A percentile compares a stretch with the other conserved stretches of the same genome.
Evolutionary conservation across 2,329 filamentous ascomycete species (phyloP).

Genomic region (Tolypocladium tropicale): DNA sequence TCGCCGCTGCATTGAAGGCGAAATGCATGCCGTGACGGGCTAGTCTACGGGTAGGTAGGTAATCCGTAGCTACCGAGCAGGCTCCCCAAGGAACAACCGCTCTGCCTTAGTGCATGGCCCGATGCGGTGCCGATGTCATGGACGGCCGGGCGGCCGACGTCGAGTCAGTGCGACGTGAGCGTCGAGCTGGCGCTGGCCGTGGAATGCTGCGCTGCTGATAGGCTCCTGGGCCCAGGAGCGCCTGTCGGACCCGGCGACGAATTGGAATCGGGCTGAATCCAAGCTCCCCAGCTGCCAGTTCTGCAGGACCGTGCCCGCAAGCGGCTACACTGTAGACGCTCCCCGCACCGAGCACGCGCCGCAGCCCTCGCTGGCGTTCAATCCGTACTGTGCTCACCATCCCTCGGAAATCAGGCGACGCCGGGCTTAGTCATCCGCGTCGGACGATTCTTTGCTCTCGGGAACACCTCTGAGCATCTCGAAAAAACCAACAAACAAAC

Average conservation of each 20-base stretch:
- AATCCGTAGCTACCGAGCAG: no score
- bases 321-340: neutral
- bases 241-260: slow-evolving; percentile 6
- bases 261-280: slow-evolving; percentile 13
- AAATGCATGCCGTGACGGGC: no score
- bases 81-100: no score
- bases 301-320: neutral
- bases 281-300: slow-evolving; percentile 11
- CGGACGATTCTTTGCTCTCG: slow-evolving; percentile 16
- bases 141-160: neutral
- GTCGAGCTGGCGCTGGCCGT: neutral
- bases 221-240: neutral
- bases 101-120: neutral
- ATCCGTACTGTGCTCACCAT: slow-evolving; percentile 16
- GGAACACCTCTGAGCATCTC: slow-evolving; percentile 18
- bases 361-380: neutral
- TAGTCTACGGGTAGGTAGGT: no score
- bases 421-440: slow-evolving; percentile 21
- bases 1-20: no score
- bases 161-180: neutral
- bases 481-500: slow-evolving; percentile 10
- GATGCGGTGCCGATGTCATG: neutral
- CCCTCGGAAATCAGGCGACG: slow-evolving; percentile 13
- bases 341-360: neutral
- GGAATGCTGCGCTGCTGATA: neutral